Evolutionary conservation across 176 grass and related monocot species (phyloP).

Genomic region (Avena insularis): DNA sequence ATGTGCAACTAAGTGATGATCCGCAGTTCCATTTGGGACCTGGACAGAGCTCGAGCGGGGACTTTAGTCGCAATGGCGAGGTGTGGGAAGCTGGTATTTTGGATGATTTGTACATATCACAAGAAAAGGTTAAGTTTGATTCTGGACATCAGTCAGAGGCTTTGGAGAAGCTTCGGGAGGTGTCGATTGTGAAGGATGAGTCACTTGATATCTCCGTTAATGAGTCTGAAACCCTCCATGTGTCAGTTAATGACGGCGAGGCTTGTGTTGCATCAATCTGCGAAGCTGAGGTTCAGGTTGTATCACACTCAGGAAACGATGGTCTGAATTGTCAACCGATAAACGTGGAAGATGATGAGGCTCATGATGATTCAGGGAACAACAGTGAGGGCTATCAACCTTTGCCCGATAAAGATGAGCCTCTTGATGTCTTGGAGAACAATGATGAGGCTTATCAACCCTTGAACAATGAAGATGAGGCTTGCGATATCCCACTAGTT

Average conservation of each 20-base stretch:
- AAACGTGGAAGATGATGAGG: slow-evolving; percentile 18
- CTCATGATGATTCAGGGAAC: slow-evolving; percentile 11
- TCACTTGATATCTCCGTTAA: slow-evolving; percentile 35
- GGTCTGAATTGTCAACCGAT: slow-evolving; percentile 24
- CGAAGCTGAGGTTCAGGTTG: not conserved
- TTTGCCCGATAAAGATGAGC: slow-evolving; percentile 14
- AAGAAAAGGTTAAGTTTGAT: slow-evolving; percentile 51
- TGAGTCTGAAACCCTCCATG: slow-evolving; percentile 27
- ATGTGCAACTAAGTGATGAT: slow-evolving; percentile 74
- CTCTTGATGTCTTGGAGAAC: slow-evolving; percentile 17
- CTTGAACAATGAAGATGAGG: slow-evolving; percentile 40
- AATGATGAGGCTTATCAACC: slow-evolving; percentile 25
- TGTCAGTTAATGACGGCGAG: slow-evolving; percentile 42
- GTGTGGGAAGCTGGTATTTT: slow-evolving; percentile 84
- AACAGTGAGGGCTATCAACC: slow-evolving; percentile 12
- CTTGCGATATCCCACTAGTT: slow-evolving; percentile 37
- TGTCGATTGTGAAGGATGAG: slow-evolving; percentile 27
- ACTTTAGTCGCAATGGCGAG: slow-evolving; percentile 67
- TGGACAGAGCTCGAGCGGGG: slow-evolving; percentile 75
- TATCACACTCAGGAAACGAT: slow-evolving; percentile 15
- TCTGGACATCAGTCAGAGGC: slow-evolving; percentile 35
- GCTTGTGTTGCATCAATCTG: slow-evolving; percentile 25
- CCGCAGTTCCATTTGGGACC: slow-evolving; percentile 96
- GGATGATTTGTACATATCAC: slow-evolving; percentile 60
- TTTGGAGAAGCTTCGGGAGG: slow-evolving; percentile 36